phyloP scores from a whole-genome alignment of 768 basidiomycete species.

The Suillus sp. region DNA sequence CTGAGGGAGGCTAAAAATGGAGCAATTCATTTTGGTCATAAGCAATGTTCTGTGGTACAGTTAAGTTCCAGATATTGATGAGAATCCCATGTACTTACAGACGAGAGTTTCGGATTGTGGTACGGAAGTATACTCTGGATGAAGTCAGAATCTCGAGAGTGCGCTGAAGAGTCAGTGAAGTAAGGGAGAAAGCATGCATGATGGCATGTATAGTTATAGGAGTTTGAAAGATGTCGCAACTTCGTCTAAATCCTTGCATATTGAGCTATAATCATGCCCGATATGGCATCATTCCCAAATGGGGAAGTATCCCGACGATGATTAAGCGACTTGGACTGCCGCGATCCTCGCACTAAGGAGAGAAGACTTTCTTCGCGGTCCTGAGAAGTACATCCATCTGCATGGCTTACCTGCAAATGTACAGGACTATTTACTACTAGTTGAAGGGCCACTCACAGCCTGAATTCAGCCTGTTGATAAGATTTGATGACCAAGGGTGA shows the following conservation, averaged over 20 bases:
- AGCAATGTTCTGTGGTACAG: neutral
- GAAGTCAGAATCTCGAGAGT: neutral
- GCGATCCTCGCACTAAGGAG: too few species aligned
- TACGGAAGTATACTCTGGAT: neutral
- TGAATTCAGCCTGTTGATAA: too few species aligned
- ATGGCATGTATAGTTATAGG: neutral
- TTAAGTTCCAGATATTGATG: neutral
- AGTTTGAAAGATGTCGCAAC: neutral
- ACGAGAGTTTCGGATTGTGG: neutral
- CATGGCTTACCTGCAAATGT: too few species aligned
- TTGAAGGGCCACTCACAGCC: too few species aligned
- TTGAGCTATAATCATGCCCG: neutral
- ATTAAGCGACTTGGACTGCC: too few species aligned
- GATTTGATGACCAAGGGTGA: too few species aligned
- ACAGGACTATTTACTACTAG: too few species aligned
- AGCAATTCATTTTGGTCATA: neutral
- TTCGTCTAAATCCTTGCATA: neutral
- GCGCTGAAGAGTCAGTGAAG: neutral
- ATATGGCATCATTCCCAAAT: neutral
- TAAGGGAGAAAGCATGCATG: neutral
- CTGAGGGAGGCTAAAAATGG: neutral
- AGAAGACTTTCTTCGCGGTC: too few species aligned
- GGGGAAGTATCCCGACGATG: too few species aligned
- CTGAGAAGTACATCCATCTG: too few species aligned
- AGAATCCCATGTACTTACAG: neutral